phyloP scores from a whole-genome alignment of 2,329 filamentous ascomycete species.

The Aspergillus glaucus region DNA sequence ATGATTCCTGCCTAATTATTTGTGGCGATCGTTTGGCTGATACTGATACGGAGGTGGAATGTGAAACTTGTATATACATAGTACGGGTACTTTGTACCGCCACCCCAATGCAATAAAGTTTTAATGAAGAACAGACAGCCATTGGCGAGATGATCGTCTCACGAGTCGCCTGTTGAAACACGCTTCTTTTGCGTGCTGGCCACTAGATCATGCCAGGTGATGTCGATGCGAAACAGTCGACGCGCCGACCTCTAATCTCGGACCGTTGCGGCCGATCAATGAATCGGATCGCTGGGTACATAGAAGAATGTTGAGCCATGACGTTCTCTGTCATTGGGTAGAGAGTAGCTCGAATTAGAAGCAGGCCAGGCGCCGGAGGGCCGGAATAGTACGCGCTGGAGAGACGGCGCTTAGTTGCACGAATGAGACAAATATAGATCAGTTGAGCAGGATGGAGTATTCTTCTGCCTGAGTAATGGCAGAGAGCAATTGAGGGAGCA shows the following conservation, averaged over 20 bases:
- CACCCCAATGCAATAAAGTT: background rate
- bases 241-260: too few relatives aligned
- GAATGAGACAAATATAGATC: background rate
- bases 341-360: background rate
- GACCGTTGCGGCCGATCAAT: too few relatives aligned
- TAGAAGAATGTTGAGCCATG: too few relatives aligned
- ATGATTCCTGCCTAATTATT: background rate
- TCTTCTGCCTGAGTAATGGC: too few relatives aligned
- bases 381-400: background rate
- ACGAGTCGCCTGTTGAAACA: background rate
- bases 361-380: background rate
- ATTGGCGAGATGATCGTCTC: background rate
- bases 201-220: background rate
- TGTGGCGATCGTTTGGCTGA: background rate
- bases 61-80: background rate
- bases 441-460: background rate
- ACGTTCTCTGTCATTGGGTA: too few relatives aligned
- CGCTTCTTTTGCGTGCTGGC: background rate
- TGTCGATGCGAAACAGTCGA: background rate
- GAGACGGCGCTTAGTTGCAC: background rate
- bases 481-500: too few relatives aligned
- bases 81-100: background rate
- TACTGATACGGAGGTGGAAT: background rate
- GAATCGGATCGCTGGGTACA: too few relatives aligned
- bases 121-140: background rate